Evolutionary conservation across 331 rosid species (phyloP).

Genomic region (Rhamnella rubrinervis): DNA sequence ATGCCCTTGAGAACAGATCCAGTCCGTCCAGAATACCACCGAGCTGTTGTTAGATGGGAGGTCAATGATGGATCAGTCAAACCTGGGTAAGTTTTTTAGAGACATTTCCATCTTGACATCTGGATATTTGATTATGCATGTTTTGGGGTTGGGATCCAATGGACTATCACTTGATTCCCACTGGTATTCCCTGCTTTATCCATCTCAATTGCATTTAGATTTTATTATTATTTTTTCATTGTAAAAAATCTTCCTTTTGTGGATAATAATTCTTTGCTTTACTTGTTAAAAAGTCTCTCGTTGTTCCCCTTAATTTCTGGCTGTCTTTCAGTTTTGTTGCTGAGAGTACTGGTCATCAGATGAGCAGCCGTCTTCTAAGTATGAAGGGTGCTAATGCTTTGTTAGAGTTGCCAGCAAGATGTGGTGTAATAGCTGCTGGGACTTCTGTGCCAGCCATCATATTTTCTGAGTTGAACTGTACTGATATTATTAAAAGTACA

Average conservation of each 20-base stretch:
- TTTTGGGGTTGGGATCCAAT: neutral
- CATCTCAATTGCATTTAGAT: neutral
- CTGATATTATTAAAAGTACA: slow-evolving; percentile 22
- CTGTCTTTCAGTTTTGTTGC: slow-evolving; percentile 76
- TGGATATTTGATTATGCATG: neutral
- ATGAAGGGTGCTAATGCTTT: slow-evolving; percentile 92
- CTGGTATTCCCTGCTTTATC: neutral
- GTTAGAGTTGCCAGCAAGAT: slow-evolving; percentile 75
- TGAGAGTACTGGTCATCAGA: slow-evolving; percentile 86
- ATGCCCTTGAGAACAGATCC: slow-evolving; percentile 66
- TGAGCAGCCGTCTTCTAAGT: slow-evolving; percentile 80
- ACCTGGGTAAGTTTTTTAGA: slow-evolving; percentile 69
- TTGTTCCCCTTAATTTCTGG: slow-evolving; percentile 2
- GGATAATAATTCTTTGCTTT: too few relatives aligned
- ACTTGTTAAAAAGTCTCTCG: too few relatives aligned
- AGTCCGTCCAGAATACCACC: slow-evolving; percentile 73
- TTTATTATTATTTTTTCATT: neutral
- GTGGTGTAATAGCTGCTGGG: slow-evolving; percentile 33
- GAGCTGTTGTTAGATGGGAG: slow-evolving; percentile 68
- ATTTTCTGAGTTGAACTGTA: slow-evolving; percentile 55
- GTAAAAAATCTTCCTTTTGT: too few relatives aligned
- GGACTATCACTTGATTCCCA: neutral
- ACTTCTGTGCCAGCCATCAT: slow-evolving; percentile 32
- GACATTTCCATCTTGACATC: neutral
- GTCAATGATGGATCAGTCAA: slow-evolving; percentile 75